A percentile compares a stretch with the other conserved stretches of the same genome.
These are phyloP conservation scores for Leucocoprinus sp. DNA, from an alignment of 768 basidiomycete species.

Conservation along the genomic window DNA sequence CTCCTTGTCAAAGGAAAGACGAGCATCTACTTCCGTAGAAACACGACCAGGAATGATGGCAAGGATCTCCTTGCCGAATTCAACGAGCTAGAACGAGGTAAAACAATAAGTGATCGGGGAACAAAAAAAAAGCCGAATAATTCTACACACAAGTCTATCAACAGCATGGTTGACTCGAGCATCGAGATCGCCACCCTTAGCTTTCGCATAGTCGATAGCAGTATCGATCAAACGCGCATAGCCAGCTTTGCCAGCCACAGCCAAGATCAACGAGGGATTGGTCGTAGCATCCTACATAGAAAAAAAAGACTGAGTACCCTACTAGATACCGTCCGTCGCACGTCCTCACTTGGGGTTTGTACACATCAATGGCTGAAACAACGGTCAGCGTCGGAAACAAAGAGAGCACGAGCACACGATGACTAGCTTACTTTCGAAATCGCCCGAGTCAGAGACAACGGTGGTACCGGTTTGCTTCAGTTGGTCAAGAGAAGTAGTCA, in stretches of 20 bases:
- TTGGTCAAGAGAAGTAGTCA: constrained; percentile 73
- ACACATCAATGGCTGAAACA: constrained; percentile 76
- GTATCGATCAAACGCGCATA: constrained; percentile 75
- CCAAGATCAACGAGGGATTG: constrained; percentile 92
- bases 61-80: constrained; percentile 95
- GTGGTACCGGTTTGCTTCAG: constrained; percentile 92
- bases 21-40: constrained; percentile 98
- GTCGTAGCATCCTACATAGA: constrained; percentile 84
- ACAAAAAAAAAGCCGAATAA: too few relatives aligned
- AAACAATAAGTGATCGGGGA: neutral
- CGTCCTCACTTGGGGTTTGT: constrained; percentile 78
- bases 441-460: constrained; percentile 96
- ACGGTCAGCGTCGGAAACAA: constrained; percentile 15
- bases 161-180: constrained; percentile 69
- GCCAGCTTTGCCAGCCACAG: constrained; percentile 83
- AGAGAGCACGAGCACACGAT: constrained; percentile 4
- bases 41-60: constrained; percentile 96
- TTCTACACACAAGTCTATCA: constrained; percentile 89
- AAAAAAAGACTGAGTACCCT: neutral
- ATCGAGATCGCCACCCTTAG: constrained; percentile 74
- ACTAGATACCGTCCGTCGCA: neutral
- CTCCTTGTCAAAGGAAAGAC: constrained; percentile 93
- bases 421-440: constrained; percentile 77
- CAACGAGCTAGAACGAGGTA: constrained; percentile 84
- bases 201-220: constrained; percentile 68